Conservation (phyloP, 2,329 filamentous ascomycete species). For the Aspergillus sp. region DNA sequence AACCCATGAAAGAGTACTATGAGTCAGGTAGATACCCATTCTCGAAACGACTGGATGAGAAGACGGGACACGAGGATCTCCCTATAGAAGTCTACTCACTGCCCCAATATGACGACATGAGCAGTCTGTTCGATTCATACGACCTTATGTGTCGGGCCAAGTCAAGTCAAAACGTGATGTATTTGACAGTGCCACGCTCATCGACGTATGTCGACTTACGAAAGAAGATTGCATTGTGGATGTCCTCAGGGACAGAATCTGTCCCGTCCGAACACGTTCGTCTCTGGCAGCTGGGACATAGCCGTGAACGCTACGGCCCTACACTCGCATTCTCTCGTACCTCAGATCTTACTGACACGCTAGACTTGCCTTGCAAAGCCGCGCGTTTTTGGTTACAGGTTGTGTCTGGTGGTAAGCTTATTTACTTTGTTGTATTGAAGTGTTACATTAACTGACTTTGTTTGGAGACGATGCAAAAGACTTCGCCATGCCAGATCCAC, state of each 20-base stretch:
- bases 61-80: slow-evolving; percentile 16
- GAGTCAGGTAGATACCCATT: slow-evolving; percentile 19
- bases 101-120: slow-evolving; percentile 23
- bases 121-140: slow-evolving; percentile 37
- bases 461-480: slow-evolving; percentile 25
- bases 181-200: slow-evolving; percentile 26
- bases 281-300: slow-evolving; percentile 34
- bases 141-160: slow-evolving; percentile 35
- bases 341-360: slow-evolving; percentile 21
- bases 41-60: slow-evolving; percentile 6
- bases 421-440: background rate
- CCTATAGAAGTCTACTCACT: slow-evolving; percentile 35
- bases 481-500: slow-evolving; percentile 30
- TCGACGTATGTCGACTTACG: slow-evolving; percentile 30
- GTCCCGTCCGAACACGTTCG: slow-evolving; percentile 29
- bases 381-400: slow-evolving; percentile 34
- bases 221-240: slow-evolving; percentile 27
- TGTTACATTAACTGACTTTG: slow-evolving; percentile 4
- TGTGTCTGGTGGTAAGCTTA: slow-evolving; percentile 26
- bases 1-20: slow-evolving; percentile 34
- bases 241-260: slow-evolving; percentile 17
- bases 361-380: slow-evolving; percentile 20
- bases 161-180: slow-evolving; percentile 25
- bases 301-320: slow-evolving; percentile 23
- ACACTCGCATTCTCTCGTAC: slow-evolving; percentile 29